phyloP scores from a whole-genome alignment of 2,329 filamentous ascomycete species.

The Harringtonia aguacate region DNA sequence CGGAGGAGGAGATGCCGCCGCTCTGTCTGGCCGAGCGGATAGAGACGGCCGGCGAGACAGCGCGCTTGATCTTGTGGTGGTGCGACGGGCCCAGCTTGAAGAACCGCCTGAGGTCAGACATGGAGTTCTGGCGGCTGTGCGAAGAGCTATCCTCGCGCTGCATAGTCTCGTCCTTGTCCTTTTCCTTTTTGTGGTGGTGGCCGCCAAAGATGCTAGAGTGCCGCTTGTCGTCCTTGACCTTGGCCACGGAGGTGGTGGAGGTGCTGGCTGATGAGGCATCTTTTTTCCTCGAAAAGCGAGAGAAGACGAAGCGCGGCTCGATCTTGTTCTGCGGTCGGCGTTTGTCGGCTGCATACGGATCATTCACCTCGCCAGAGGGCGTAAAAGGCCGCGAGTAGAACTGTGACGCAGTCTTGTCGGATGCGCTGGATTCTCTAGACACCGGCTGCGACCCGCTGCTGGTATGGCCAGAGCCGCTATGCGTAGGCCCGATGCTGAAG shows the following conservation, averaged over 20 bases:
- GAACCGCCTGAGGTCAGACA: constrained; percentile 94
- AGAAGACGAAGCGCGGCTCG: constrained; percentile 78
- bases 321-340: constrained; percentile 59
- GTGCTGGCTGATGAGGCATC: constrained; percentile 46
- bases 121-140: constrained; percentile 60
- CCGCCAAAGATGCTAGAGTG: constrained; percentile 31
- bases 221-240: constrained; percentile 38
- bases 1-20: constrained; percentile 25
- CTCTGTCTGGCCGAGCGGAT: constrained; percentile 27
- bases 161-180: constrained; percentile 30
- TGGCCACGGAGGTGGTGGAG: constrained; percentile 40
- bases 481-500: constrained; percentile 34
- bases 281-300: constrained; percentile 64
- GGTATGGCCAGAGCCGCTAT: constrained; percentile 17
- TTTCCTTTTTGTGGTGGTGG: constrained; percentile 24
- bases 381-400: constrained; percentile 67
- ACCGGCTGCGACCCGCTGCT: constrained; percentile 39
- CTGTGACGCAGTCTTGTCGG: constrained; percentile 44
- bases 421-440: constrained; percentile 55
- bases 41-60: constrained; percentile 50
- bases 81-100: constrained; percentile 67
- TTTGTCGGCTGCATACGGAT: constrained; percentile 78
- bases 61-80: constrained; percentile 58
- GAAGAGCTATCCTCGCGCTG: constrained; percentile 29
- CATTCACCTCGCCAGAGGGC: constrained; percentile 67